Base-by-base conservation (phyloP, 768 basidiomycete genomes). In the Suillus weaverae region DNA sequence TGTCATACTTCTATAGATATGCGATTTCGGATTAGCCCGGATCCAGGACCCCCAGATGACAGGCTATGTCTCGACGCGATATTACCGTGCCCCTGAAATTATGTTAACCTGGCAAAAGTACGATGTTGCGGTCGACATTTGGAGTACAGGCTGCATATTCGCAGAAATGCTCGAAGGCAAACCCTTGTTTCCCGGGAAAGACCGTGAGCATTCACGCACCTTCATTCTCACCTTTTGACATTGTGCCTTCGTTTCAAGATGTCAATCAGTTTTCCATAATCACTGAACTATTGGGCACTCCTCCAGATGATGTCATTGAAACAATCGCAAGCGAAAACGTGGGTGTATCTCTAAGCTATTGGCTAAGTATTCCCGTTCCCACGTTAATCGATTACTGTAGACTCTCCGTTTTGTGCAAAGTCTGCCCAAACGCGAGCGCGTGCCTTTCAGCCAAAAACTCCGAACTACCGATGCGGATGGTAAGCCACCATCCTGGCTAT, bases 51-150 rank as follows among this genome's bases (percentile, higher is more conserved):
- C 97, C 5, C 97, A 99, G 76, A 99, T 99, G 97, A 99, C 97
- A 1, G 97, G 97, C 67, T 99, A 99, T 74, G 97, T 99, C 66
- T 99, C 97, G 64, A 99, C 97, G 60, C 85, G 97, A 70, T 99
- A 99, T 81, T 99, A 99, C 76, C 91, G 97, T 60, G 97, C 97
- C 7, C 97, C 97, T 6, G 97, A 99, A 79, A 99, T 99, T 81
- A 99, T 99, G 97, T 85, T 99, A 75, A 99, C 97, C 44, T 99
- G 97, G 97, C 97, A 99, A 78, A 99, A 99, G 82, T 99, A 99
- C 80, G 97, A 99, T 77, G 96, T 98, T 63, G 97, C 97, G 60
- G 97, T 99, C 67, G 97, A 99, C 76, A 97, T 99, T 75, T 99
- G 97, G 97, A 96, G 94, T 73, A 95, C 96, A 13, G 97, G 96